Percentiles rank a stretch among this genome's conserved stretches.
These are phyloP conservation scores for Fusarium annulatum DNA, from an alignment of 2,329 filamentous ascomycete genomes.

Conservation along the genomic window DNA sequence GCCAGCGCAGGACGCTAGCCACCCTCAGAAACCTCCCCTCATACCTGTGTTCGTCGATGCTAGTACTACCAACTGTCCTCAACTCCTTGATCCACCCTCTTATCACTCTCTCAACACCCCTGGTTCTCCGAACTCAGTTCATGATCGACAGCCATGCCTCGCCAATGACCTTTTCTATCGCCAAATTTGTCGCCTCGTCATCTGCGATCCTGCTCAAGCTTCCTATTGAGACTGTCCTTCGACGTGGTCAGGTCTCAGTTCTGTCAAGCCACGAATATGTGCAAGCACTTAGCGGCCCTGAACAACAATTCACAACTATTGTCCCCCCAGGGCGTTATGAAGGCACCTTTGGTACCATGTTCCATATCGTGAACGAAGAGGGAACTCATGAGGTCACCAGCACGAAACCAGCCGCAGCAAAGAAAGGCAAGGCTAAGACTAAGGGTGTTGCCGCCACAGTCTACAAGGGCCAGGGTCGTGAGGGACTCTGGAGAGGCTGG, in stretches of 20 bases:
- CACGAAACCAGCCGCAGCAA: conserved; percentile 45
- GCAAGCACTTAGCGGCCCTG: conserved; percentile 58
- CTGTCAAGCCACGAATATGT: conserved; percentile 66
- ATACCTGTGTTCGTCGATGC: conserved; percentile 74
- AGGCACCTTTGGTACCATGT: conserved; percentile 93
- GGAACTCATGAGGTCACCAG: conserved; percentile 67
- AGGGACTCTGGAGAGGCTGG: conserved; percentile 79
- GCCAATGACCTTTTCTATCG: conserved; percentile 83
- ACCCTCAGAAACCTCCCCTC: conserved; percentile 83
- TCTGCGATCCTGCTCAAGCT: conserved; percentile 87
- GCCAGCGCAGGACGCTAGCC: conserved; percentile 80
- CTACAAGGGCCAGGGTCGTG: conserved; percentile 72
- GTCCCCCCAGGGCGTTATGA: conserved; percentile 83
- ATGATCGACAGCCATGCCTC: conserved; percentile 84
- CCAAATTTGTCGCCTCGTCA: conserved; percentile 83
- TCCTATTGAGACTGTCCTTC: conserved; percentile 90
- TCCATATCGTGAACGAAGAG: conserved; percentile 85
- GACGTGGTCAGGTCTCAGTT: conserved; percentile 85
- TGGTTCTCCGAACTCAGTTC: conserved; percentile 87
- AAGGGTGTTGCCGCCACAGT: conserved; percentile 49
- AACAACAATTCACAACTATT: conserved; percentile 72
- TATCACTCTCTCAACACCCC: conserved; percentile 82
- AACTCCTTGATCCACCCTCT: conserved; percentile 87
- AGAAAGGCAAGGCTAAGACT: conserved; percentile 48
- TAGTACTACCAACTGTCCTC: conserved; percentile 86